Evolutionary conservation across 495 filamentous ascomycete genomes (phyloP).

Genomic region (Neurospora intermedia): DNA sequence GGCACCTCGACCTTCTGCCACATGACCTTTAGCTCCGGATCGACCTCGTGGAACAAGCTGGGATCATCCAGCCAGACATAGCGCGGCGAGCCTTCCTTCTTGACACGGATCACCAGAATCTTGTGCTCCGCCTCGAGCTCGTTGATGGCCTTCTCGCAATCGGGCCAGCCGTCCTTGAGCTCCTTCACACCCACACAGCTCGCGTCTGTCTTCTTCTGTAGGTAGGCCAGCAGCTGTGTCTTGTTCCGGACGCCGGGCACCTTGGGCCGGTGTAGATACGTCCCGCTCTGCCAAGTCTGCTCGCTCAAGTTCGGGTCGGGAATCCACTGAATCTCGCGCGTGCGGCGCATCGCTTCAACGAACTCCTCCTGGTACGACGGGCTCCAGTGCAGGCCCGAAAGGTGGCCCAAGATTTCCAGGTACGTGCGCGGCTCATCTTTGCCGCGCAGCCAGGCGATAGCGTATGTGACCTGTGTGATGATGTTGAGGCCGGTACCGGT

Average conservation of each 20-base stretch:
- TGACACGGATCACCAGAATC: conserved; percentile 75
- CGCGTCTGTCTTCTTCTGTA: conserved; percentile 73
- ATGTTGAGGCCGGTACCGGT: conserved; percentile 70
- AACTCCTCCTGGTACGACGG: conserved; percentile 33
- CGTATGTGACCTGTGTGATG: conserved; percentile 75
- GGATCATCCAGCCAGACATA: conserved; percentile 87
- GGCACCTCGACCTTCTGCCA: conserved; percentile 80
- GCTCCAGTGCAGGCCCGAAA: conserved; percentile 49
- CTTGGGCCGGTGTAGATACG: conserved; percentile 67
- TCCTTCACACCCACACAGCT: conserved; percentile 74
- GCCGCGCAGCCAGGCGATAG: conserved; percentile 71
- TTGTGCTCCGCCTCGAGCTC: conserved; percentile 67
- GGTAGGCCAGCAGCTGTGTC: conserved; percentile 63
- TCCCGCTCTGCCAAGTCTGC: conserved; percentile 47
- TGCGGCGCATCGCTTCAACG: conserved; percentile 39
- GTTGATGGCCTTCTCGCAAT: conserved; percentile 65
- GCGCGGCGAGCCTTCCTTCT: conserved; percentile 79
- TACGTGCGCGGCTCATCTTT: conserved; percentile 63
- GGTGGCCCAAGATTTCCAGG: conserved; percentile 62
- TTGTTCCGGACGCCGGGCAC: conserved; percentile 64
- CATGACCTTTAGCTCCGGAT: conserved; percentile 68
- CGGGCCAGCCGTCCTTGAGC: conserved; percentile 88
- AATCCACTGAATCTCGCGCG: conserved; percentile 63
- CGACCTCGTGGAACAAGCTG: conserved; percentile 60
- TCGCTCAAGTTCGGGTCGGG: conserved; percentile 45